Evolutionary conservation across 805 yeast genomes (phyloP).

Genomic region (Ogataea kodamae): DNA sequence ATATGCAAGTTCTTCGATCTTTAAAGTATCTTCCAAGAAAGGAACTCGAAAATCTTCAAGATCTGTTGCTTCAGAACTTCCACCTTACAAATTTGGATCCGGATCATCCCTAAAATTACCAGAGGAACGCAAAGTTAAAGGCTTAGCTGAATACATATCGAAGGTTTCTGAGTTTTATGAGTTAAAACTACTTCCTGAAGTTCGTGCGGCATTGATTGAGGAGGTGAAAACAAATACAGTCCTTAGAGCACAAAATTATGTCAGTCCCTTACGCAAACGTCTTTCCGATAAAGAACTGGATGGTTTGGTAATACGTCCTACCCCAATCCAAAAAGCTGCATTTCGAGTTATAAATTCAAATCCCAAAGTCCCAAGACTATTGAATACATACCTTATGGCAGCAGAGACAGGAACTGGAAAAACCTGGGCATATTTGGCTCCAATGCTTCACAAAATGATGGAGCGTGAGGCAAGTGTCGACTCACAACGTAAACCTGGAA

Average conservation of each 20-base stretch:
- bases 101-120: conserved; percentile 46
- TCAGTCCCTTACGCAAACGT: conserved; percentile 27
- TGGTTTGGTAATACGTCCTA: conserved; percentile 48
- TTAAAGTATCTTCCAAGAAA: too few species aligned
- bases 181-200: conserved; percentile 61
- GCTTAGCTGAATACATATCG: conserved; percentile 38
- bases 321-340: conserved; percentile 82
- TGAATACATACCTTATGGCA: conserved; percentile 73
- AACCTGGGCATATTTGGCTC: conserved; percentile 86
- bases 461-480: conserved; percentile 46
- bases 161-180: conserved; percentile 65
- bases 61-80: neutral
- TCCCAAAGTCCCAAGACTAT: conserved; percentile 31
- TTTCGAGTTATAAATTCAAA: conserved; percentile 52
- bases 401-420: conserved; percentile 98
- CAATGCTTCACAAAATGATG: conserved; percentile 64
- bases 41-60: neutral
- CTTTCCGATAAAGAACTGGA: conserved; percentile 34
- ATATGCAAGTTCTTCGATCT: too few species aligned
- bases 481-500: conserved; percentile 41
- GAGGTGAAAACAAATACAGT: conserved; percentile 50
- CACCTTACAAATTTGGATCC: conserved; percentile 44
- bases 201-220: conserved; percentile 55
- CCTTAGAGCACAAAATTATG: conserved; percentile 33
- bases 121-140: conserved; percentile 32